A percentile compares a stretch with the other conserved stretches of the same genome.
phyloP scores from a whole-genome alignment of 805 yeast genomes.

The Wickerhamiella allomyrinae region DNA sequence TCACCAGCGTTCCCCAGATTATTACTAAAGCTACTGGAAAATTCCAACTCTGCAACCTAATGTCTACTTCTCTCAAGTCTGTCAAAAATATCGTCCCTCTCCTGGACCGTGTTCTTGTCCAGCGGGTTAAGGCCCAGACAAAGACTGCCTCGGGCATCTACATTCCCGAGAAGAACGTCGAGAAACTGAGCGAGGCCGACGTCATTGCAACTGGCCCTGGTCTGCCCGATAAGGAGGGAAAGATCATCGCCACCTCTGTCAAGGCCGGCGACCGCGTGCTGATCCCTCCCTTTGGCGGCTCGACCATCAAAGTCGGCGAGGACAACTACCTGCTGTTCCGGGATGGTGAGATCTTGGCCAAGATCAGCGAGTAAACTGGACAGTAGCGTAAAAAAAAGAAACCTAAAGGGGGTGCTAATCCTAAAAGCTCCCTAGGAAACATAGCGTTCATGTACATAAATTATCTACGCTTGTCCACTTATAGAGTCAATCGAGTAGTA shows the following conservation, averaged over 20 bases:
- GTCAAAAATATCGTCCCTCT: conserved; percentile 84
- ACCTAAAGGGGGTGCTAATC: neutral
- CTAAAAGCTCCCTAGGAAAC: too few relatives aligned
- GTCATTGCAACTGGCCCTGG: conserved; percentile 97
- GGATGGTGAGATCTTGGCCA: conserved; percentile 90
- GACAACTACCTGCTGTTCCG: conserved; percentile 64
- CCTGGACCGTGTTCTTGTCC: conserved; percentile 91
- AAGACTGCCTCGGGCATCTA: conserved; percentile 86
- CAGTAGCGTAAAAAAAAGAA: neutral
- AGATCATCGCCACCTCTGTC: conserved; percentile 57
- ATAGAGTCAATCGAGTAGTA: neutral
- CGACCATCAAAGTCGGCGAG: conserved; percentile 72
- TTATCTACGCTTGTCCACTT: neutral
- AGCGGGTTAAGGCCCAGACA: conserved; percentile 80
- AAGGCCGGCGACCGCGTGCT: conserved; percentile 85
- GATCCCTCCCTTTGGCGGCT: conserved; percentile 91
- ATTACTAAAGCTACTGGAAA: conserved; percentile 1
- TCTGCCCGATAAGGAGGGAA: conserved; percentile 58
- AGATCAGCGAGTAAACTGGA: conserved; percentile 49
- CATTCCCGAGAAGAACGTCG: conserved; percentile 92
- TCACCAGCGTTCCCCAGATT: neutral
- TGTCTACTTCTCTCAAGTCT: conserved; percentile 41
- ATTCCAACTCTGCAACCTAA: conserved; percentile 3
- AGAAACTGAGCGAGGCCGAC: conserved; percentile 81
- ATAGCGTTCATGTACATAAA: conserved; percentile 3